A percentile compares a stretch with the other conserved stretches of the same genome.
Evolutionary conservation across 73 alveolate genomes (phyloP).

Genomic region (Paraurostyla sp.): DNA sequence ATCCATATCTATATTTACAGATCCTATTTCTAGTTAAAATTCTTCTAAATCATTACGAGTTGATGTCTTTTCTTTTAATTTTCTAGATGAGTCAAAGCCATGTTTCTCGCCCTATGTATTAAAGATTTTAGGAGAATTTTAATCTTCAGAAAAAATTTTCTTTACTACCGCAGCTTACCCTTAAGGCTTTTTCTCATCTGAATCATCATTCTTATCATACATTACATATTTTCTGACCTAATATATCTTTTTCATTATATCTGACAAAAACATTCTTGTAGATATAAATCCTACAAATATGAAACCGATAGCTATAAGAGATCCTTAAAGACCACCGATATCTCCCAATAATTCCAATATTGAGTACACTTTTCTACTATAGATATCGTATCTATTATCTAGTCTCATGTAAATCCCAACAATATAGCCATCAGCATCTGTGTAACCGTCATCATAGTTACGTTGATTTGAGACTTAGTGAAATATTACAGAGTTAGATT

Average conservation of each 20-base stretch:
- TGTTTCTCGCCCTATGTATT: background rate
- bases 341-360: slow-evolving; percentile 11
- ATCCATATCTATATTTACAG: too few species aligned
- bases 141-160: too few species aligned
- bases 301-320: background rate
- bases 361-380: slow-evolving; percentile 23
- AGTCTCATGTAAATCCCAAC: background rate
- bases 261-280: background rate
- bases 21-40: background rate
- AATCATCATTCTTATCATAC: background rate
- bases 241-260: background rate
- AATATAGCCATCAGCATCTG: slow-evolving; percentile 11
- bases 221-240: background rate
- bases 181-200: background rate
- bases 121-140: background rate
- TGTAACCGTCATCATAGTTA: background rate
- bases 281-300: slow-evolving; percentile 6
- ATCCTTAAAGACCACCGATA: slow-evolving; percentile 27
- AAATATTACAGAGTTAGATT: background rate
- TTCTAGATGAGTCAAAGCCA: too few species aligned
- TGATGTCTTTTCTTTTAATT: too few species aligned
- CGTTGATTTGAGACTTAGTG: background rate
- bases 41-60: background rate
- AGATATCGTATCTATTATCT: background rate
- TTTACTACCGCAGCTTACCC: background rate